Conservation (phyloP, 768 basidiomycete species). For the Mycena albidolilacea region DNA sequence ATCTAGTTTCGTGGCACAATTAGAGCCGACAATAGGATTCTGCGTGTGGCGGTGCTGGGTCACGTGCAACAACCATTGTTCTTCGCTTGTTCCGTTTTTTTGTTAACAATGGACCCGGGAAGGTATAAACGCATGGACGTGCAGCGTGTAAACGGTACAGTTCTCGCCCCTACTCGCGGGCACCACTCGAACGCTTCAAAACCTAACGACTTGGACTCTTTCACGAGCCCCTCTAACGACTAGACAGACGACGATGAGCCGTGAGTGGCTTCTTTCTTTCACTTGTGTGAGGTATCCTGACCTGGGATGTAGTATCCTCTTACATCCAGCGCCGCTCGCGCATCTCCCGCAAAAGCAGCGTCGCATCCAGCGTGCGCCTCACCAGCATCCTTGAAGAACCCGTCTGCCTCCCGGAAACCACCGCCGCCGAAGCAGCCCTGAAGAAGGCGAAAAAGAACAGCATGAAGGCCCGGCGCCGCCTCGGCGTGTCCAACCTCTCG, state of each 20-base stretch:
- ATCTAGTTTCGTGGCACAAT: no score
- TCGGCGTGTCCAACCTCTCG: slow-evolving; percentile 32
- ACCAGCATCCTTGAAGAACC: slow-evolving; percentile 23
- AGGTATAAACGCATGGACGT: background rate
- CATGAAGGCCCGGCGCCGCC: slow-evolving; percentile 33
- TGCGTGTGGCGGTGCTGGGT: background rate
- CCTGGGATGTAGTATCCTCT: slow-evolving; percentile 16
- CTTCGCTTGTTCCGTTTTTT: background rate
- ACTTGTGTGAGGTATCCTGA: background rate
- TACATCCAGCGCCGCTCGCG: slow-evolving; percentile 35
- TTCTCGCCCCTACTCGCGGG: background rate
- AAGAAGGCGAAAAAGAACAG: slow-evolving; percentile 20
- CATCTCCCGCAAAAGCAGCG: slow-evolving; percentile 15
- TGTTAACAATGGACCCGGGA: background rate
- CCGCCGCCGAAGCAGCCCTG: background rate
- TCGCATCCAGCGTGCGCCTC: slow-evolving; percentile 1
- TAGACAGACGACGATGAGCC: background rate
- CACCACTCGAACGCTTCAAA: background rate
- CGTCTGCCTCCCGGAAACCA: background rate
- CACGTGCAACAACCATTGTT: background rate
- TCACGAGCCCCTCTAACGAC: background rate
- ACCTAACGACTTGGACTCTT: background rate
- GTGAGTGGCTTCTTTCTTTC: background rate
- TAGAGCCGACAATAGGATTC: background rate
- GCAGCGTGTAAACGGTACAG: background rate